These are phyloP conservation scores for Tetrapisispora phaffii DNA, from an alignment of 805 yeast species.

Conservation along the genomic window DNA sequence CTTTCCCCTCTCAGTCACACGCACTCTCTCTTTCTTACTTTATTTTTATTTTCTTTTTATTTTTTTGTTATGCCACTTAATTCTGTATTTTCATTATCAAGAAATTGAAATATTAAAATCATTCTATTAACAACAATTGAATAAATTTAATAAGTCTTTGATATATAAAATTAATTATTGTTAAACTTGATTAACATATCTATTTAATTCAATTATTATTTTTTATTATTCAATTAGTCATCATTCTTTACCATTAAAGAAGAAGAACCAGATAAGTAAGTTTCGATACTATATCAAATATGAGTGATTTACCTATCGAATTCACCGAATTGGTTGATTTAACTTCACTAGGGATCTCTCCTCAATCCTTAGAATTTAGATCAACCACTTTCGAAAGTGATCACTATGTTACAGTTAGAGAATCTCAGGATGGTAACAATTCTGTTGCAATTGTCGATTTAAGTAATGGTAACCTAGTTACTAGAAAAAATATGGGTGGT, in stretches of 20 bases:
- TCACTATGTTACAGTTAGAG: conserved; percentile 76
- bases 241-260: neutral
- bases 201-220: neutral
- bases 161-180: neutral
- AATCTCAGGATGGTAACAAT: conserved; percentile 52
- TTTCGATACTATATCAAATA: neutral
- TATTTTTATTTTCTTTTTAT: neutral
- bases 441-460: conserved; percentile 92
- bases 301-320: conserved; percentile 83
- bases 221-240: neutral
- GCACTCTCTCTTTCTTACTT: too few relatives aligned
- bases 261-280: neutral
- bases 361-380: conserved; percentile 77
- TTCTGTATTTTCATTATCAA: neutral
- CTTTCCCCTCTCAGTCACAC: too few relatives aligned
- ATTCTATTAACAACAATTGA: neutral
- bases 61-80: too few relatives aligned
- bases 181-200: too few relatives aligned
- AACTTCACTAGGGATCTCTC: conserved; percentile 76
- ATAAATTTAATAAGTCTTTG: too few relatives aligned
- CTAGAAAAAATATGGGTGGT: conserved; percentile 90
- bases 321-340: conserved; percentile 91
- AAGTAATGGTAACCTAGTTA: conserved; percentile 64
- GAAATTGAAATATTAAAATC: neutral
- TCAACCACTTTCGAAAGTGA: conserved; percentile 93